Base-by-base conservation (phyloP, 139 green algal species). In the Auxenochlorella protothecoides region DNA sequence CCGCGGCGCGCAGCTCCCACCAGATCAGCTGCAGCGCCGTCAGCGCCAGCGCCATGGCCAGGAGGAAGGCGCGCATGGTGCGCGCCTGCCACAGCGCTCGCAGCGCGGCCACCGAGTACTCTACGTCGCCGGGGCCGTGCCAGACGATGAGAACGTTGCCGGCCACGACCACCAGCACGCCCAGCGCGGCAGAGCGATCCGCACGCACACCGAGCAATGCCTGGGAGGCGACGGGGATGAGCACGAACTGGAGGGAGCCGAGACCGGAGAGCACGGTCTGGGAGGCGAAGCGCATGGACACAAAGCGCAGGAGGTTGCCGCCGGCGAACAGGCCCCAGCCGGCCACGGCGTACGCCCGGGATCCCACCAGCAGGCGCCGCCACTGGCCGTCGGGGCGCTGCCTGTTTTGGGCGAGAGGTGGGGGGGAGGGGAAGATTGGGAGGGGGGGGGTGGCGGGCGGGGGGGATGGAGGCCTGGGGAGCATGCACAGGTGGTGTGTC, bases 301-400 rank as follows among this genome's bases (percentile, higher is more conserved):
- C 72, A 65, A 86, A 86, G 16, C 81, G 78, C 81, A 83, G 63
- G 57, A 85, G 63, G 71, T 86, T 86, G 55, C 81, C 81, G 5
- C 74, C 66, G 4, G 68, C 75, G 74, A 86, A 86, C 2, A 78
- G 44, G 5, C 9, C 5, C 81, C 81, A 86, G 5, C 79, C 81
- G 11, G 76, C 56, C 6, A 69, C n/a, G 12, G 76, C 61, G 57
- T 84, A 85, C 15, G 65, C 63, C 59, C 73, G 81, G 52, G 74
- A 77, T 44, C 80, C 80, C n/a, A 70, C 71, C 27, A 59, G 60
- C 62, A 85, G 80, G 57, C 53, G 59, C 5, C 75, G 76, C 80
- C 78, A 85, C 51, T 71, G 71, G 57, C 80, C 80, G 55, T 85
- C 80, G 53, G 80, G 80, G 12, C 80, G 78, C 10, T 75, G 74